A percentile compares a stretch with the other conserved stretches of the same genome.
These are phyloP conservation scores for Teunomyces gatunensis DNA, from an alignment of 805 yeast genomes.

Conservation along the genomic window DNA sequence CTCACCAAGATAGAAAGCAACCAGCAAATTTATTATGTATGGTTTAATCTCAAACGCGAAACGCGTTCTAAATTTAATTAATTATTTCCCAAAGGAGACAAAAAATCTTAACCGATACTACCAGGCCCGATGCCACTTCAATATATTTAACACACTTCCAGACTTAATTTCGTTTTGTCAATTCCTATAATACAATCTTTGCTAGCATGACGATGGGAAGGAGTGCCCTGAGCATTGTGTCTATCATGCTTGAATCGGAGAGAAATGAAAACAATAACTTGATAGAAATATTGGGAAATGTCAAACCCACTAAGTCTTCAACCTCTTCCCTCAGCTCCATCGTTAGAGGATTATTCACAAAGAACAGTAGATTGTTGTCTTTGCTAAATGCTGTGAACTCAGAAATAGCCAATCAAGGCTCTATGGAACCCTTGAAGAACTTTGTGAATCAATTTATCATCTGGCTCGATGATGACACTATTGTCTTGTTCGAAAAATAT, in stretches of 20 bases:
- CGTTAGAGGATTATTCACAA: slow-evolving; percentile 40
- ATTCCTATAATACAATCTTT: not conserved
- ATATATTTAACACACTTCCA: not conserved
- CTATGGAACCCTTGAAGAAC: slow-evolving; percentile 29
- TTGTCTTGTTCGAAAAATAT: slow-evolving; percentile 35
- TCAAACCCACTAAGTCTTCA: slow-evolving; percentile 29
- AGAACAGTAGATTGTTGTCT: slow-evolving; percentile 28
- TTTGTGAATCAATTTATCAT: slow-evolving; percentile 38
- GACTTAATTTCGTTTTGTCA: not conserved
- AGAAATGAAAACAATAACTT: slow-evolving; percentile 31
- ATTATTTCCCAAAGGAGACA: slow-evolving; percentile 1
- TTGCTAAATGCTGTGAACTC: slow-evolving; percentile 12
- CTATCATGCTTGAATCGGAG: slow-evolving; percentile 15
- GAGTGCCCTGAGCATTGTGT: slow-evolving; percentile 1
- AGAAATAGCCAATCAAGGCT: slow-evolving; percentile 12
- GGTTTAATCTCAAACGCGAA: not conserved
- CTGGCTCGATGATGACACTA: slow-evolving; percentile 37
- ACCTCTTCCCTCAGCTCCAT: slow-evolving; percentile 28
- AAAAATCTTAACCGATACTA: not conserved
- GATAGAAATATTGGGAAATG: slow-evolving; percentile 32
- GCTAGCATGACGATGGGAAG: not conserved
- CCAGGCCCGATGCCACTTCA: not conserved
- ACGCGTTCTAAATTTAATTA: slow-evolving; percentile 1
- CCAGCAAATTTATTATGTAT: not conserved
- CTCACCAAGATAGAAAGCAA: not conserved